Evolutionary conservation across 164 flowering plant species (phyloP), one percentile per base, ranked within the genome.

Genomic region (Annona squamosa): DNA sequence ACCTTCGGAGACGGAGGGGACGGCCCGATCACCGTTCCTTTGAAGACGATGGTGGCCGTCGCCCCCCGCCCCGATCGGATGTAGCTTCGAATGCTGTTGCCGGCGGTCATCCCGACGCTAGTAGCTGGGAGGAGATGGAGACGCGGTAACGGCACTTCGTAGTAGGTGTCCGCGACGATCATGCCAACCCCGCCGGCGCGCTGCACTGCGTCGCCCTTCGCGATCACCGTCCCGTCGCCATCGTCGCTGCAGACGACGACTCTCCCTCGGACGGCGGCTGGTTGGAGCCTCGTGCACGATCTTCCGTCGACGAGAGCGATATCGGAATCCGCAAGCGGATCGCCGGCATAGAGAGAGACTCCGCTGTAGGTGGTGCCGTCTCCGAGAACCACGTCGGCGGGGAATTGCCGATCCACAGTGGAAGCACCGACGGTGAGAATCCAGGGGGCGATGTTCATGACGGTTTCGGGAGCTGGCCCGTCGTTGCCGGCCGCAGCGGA

Each of bases 401-500:
- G 97, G 68, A 93, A 96, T 72, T 92, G 97, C 46, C 99, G 69
- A 63, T 96, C 98, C 9, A 96, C 80, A 0, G 98, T 88, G 0
- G 97, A 89, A 0, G 99, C 99, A 1, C 98, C 98, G 12, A 96
- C 97, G 0, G 99, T 93, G 6, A 90, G 37, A 46, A 93, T 88
- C 99, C 99, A 96, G 0, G 99, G 99, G 1, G 99, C 97, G 5
- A 93, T 86, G 56, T 96, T 96, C 4, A 81, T 86, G 0, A 89
- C 93, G 0, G 97, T 90, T 77, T 64, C 82, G 0, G 85, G 81
- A 3, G 72, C 85, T 1, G 98, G 98, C 6, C 97, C 99, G 2
- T 91, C 88, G 65, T 96, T 93, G 3, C 99, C 99, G 0, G 97
- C 98, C 0, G 99, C 89, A 66, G 94, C 89, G 0, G 97, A 87